These are phyloP conservation scores for Talaromyces islandicus DNA, from an alignment of 2,329 filamentous ascomycete genomes.

Conservation along the genomic window DNA sequence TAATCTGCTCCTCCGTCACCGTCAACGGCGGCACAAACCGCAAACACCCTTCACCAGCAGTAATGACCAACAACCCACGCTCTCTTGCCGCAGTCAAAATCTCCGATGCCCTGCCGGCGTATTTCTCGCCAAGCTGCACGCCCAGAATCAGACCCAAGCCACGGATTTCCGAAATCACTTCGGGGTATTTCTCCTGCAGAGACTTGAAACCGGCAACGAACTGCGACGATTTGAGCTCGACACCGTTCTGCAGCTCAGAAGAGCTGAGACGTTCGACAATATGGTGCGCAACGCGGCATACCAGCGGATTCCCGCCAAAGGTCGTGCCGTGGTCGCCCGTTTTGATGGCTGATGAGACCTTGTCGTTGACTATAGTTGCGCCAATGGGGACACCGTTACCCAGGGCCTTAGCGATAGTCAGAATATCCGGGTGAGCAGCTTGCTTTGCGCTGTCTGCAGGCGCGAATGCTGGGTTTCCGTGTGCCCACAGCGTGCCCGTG, in stretches of 20 bases:
- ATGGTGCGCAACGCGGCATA: slow-evolving; percentile 76
- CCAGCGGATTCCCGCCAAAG: slow-evolving; percentile 87
- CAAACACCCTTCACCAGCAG: slow-evolving; percentile 84
- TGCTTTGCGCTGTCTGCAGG: slow-evolving; percentile 33
- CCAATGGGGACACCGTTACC: slow-evolving; percentile 96
- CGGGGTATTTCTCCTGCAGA: slow-evolving; percentile 58
- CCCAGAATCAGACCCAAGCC: slow-evolving; percentile 83
- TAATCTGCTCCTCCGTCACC: slow-evolving; percentile 74
- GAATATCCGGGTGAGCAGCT: slow-evolving; percentile 83
- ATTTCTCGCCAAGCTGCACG: slow-evolving; percentile 69
- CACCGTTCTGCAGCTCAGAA: slow-evolving; percentile 61
- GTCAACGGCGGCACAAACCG: slow-evolving; percentile 84
- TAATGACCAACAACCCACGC: slow-evolving; percentile 82
- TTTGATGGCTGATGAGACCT: slow-evolving; percentile 63
- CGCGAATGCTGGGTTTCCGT: slow-evolving; percentile 59
- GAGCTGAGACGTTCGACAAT: slow-evolving; percentile 73
- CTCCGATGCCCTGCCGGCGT: slow-evolving; percentile 43
- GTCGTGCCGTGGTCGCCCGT: slow-evolving; percentile 88
- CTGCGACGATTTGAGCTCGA: slow-evolving; percentile 60
- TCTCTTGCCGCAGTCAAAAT: slow-evolving; percentile 84
- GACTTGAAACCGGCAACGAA: slow-evolving; percentile 55
- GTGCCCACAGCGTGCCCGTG: slow-evolving; percentile 88
- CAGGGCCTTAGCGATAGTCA: slow-evolving; percentile 92
- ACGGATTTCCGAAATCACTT: slow-evolving; percentile 69
- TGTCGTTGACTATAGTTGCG: slow-evolving; percentile 63